Evolutionary conservation across 202 grass and related monocot genomes (phyloP), one percentile per base, ranked within the genome.

Genomic region (Bolboschoenoplectus hybrid): DNA sequence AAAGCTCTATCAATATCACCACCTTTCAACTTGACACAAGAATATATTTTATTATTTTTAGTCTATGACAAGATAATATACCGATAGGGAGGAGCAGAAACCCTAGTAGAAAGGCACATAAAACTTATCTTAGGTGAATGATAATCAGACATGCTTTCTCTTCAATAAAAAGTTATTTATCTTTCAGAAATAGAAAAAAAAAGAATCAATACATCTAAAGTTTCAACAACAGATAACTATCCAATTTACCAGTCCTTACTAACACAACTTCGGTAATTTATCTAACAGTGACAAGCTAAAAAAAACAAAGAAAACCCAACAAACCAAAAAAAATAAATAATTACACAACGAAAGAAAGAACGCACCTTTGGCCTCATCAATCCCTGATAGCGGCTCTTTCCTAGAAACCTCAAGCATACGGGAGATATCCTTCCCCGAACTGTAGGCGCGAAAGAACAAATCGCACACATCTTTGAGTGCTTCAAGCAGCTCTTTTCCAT

Each of bases 401-500:
- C 91, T 84, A 62, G 84, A 87, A 6, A 91, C 93, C 83, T 98
- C 96, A 3, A 98, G 93, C 96, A 98, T 98, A 64, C 86, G 82
- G 19, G 93, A 88, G 3, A 98, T 87, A 76, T 98, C 96, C 88
- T 96, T 95, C 0, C 90, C 90, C 34, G 93, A 92, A 85, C 93
- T 89, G 63, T 90, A 87, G 16, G 93, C 93, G 56, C 91, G 86
- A 6, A 86, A 82, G 90, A 98, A 95, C 86, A 93, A 91, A 70
- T 95, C 96, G 69, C 93, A 93, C 44, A 98, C 93, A 68, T 92
- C 90, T 62, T 90, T 95, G 5, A 98, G 90, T 57, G 96, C 96
- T 50, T 91, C 86, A 9, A 98, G 93, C n/a, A 98, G 82, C 81
- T 98, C 96, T 72, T 91, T 91, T 3, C 91, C 93, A 10, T 73